A percentile compares a stretch with the other conserved stretches of the same genome.
Evolutionary conservation across 345 rosid species (phyloP).

Genomic region (Pistacia integerrima): DNA sequence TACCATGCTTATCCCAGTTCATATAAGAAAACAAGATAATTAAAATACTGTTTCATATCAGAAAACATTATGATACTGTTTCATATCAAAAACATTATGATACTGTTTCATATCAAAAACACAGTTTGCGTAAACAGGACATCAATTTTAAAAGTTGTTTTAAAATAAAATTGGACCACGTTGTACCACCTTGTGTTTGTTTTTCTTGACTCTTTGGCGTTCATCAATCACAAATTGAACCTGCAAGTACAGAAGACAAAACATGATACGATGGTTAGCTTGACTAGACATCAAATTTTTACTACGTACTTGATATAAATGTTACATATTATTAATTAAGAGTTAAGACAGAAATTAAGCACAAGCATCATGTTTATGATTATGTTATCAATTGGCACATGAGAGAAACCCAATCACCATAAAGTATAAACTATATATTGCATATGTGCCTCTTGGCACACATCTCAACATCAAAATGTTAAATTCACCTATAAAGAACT

Average conservation of each 20-base stretch:
- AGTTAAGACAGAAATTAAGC: background rate
- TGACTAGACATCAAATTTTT: background rate
- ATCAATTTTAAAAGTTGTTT: background rate
- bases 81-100: no score
- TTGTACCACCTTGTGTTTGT: conserved; percentile 75
- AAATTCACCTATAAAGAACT: no score
- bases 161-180: background rate
- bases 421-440: background rate
- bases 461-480: background rate
- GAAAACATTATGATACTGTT: no score
- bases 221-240: conserved; percentile 86
- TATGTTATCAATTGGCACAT: background rate
- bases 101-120: no score
- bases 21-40: no score
- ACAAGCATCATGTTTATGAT: background rate
- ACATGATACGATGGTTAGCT: background rate
- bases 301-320: background rate
- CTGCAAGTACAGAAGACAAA: conserved; percentile 37
- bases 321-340: background rate
- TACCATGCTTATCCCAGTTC: no score
- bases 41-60: no score
- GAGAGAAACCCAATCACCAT: background rate
- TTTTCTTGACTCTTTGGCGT: conserved; percentile 68
- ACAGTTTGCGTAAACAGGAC: no score
- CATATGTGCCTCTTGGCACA: background rate